Evolutionary conservation across 148 eudicot species (phyloP).

Genomic region (Cornus florida): DNA sequence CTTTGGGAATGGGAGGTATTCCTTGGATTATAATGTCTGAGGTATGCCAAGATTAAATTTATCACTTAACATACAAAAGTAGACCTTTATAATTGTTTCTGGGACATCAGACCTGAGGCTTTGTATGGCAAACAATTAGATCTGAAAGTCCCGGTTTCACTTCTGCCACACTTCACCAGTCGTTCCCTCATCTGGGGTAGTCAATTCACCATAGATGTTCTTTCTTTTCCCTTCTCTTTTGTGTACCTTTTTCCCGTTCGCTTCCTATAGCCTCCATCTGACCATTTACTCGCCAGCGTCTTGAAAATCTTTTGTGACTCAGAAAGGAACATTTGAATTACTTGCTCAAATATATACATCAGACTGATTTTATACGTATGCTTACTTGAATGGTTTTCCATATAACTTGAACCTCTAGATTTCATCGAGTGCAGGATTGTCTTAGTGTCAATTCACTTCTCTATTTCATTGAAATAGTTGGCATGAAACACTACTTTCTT

Average conservation of each 20-base stretch:
- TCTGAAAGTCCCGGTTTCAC: not conserved
- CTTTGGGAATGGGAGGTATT: constrained; percentile 78
- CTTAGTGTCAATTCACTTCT: not conserved
- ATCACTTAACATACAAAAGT: not conserved
- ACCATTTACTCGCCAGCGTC: not conserved
- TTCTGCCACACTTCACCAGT: not conserved
- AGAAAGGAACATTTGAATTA: not conserved
- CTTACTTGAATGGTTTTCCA: too few species aligned
- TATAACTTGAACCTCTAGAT: not conserved
- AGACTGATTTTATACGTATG: not conserved
- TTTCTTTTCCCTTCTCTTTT: too few species aligned
- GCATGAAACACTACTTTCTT: not conserved
- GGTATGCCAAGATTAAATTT: constrained; percentile 39
- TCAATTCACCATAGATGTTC: too few species aligned
- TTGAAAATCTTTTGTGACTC: not conserved
- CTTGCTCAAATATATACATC: not conserved
- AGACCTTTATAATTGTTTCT: not conserved
- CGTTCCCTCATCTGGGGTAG: too few species aligned
- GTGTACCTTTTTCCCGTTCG: too few species aligned
- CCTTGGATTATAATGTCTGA: constrained; percentile 98
- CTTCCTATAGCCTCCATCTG: not conserved
- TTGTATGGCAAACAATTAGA: not conserved
- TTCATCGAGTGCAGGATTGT: not conserved
- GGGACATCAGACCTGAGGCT: not conserved
- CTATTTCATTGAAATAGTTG: not conserved